Conservation (phyloP, 257 asterid genomes). For the Avicennia marina region DNA sequence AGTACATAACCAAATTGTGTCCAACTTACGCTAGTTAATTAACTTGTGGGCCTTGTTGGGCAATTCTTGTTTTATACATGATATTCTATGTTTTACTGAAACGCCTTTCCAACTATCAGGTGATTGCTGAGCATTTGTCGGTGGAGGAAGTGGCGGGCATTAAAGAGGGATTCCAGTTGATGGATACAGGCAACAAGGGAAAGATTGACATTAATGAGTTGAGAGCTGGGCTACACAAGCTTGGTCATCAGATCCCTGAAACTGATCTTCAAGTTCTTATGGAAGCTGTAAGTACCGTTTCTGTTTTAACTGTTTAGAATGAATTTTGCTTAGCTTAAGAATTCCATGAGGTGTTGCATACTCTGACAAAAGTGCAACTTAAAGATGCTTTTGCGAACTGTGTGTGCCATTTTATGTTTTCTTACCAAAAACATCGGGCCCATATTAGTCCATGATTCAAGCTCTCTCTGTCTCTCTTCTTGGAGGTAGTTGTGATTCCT, state of each 20-base stretch:
- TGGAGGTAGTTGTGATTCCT: no score
- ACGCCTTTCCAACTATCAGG: conserved; percentile 10
- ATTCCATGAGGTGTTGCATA: no score
- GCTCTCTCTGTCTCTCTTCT: no score
- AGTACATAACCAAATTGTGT: not conserved
- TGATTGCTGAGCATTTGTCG: conserved; percentile 30
- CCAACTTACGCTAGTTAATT: not conserved
- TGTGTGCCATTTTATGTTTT: not conserved
- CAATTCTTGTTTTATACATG: not conserved
- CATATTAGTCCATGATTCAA: not conserved
- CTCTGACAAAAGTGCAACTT: no score
- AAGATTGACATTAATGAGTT: conserved; percentile 27
- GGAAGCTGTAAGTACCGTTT: conserved; percentile 28
- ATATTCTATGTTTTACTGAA: conserved; percentile 3
- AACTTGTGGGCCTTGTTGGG: not conserved
- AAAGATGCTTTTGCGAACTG: not conserved
- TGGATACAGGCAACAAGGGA: conserved; percentile 31
- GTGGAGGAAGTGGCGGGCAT: conserved; percentile 30
- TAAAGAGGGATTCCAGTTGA: conserved; percentile 27
- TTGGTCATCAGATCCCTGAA: conserved; percentile 29
- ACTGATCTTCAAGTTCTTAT: conserved; percentile 28
- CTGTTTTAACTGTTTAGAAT: no score
- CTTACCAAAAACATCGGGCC: not conserved
- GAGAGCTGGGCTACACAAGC: conserved; percentile 25
- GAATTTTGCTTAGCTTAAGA: not conserved